Evolutionary conservation across 2,329 filamentous ascomycete genomes (phyloP).

Genomic region (Camillea tinctor): DNA sequence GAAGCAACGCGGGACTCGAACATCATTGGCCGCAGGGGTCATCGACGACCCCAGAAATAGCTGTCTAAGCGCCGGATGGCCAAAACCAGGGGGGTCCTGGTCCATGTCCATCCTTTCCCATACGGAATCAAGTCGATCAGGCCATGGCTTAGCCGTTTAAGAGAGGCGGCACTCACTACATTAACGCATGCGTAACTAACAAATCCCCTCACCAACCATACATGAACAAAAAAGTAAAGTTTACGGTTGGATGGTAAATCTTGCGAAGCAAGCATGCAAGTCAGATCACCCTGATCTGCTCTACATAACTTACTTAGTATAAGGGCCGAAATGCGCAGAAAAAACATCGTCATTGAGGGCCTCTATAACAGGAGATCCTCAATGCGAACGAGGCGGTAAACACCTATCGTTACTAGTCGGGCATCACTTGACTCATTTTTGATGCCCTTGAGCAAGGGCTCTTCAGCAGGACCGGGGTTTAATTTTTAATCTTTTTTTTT

Average conservation of each 20-base stretch:
- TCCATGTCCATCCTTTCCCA: neutral
- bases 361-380: slow-evolving; percentile 1
- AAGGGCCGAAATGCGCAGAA: neutral
- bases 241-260: slow-evolving; percentile 14
- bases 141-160: neutral
- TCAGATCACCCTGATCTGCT: slow-evolving; percentile 21
- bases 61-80: slow-evolving; percentile 32
- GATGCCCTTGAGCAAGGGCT: neutral
- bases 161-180: slow-evolving; percentile 7
- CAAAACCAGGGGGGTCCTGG: slow-evolving; percentile 18
- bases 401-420: neutral
- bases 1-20: slow-evolving; percentile 15
- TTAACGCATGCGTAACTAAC: slow-evolving; percentile 18
- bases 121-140: neutral
- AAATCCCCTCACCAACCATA: slow-evolving; percentile 12
- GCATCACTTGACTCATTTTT: neutral
- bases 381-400: neutral
- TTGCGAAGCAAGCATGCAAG: slow-evolving; percentile 15
- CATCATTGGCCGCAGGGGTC: slow-evolving; percentile 25
- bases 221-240: slow-evolving; percentile 12
- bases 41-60: slow-evolving; percentile 26
- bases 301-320: slow-evolving; percentile 14
- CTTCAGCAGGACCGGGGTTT: neutral
- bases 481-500: too few relatives aligned
- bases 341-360: neutral